Percentiles rank a stretch among this genome's conserved stretches.
These are phyloP conservation scores for Diaporthe citri DNA, from an alignment of 2,329 filamentous ascomycete species.

Conservation along the genomic window DNA sequence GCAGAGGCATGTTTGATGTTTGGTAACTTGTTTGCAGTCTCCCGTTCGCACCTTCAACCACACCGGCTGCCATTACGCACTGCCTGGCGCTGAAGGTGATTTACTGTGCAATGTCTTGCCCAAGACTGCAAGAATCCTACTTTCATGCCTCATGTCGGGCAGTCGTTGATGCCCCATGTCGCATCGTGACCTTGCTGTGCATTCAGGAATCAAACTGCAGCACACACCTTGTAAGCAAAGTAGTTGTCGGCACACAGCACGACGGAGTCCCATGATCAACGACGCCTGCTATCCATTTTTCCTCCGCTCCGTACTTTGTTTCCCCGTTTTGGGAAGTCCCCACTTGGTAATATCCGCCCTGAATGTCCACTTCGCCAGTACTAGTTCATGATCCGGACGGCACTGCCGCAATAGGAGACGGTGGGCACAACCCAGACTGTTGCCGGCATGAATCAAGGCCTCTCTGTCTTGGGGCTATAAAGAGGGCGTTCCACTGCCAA, in stretches of 20 bases:
- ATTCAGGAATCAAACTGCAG: not conserved
- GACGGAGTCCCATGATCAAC: not conserved
- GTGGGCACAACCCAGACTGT: not conserved
- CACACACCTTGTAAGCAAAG: not conserved
- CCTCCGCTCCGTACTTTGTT: slow-evolving; percentile 3
- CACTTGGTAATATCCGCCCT: slow-evolving; percentile 14
- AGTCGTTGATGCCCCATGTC: not conserved
- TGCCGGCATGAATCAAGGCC: not conserved
- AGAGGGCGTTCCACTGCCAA: not conserved
- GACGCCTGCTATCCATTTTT: not conserved
- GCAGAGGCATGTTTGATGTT: not conserved
- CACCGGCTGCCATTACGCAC: not conserved
- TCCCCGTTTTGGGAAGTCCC: slow-evolving; percentile 3
- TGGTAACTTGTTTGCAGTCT: not conserved
- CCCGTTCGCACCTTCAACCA: not conserved
- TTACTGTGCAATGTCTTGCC: not conserved
- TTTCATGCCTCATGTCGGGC: not conserved
- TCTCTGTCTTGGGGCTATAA: not conserved
- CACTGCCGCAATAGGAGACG: slow-evolving; percentile 9
- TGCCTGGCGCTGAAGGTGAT: not conserved
- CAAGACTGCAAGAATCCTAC: not conserved
- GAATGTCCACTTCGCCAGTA: slow-evolving; percentile 6
- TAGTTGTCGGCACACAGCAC: not conserved
- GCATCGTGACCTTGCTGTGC: not conserved
- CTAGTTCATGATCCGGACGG: not conserved